Base-by-base conservation (phyloP, 192 early-diverging fungal genomes). In the Backusella westeae region DNA sequence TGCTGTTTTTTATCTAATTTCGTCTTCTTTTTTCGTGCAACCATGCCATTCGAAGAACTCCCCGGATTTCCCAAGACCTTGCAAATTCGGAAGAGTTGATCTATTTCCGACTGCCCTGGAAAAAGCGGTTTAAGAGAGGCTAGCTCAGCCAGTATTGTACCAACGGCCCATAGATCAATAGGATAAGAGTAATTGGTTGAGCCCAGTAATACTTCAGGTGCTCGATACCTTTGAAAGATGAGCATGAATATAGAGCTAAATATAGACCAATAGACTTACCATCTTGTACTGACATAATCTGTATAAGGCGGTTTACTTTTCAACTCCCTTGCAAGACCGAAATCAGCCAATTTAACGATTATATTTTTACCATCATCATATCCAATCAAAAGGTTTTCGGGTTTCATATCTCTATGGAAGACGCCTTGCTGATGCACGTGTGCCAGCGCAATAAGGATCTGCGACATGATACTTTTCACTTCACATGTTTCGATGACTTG, bases 391-490 rank as follows among this genome's bases (percentile, higher is more conserved):
- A 99, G 84, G 80, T 99, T 99, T 81, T 99, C 98, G 69, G 96
- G 97, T 83, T 98, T 98, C 87, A 99, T 93, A 78, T 99, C 96
- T 38, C 98, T 87, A 82, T 98, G 98, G 84, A 98, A 98, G 69
- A 96, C 89, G 21, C 94, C 95, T 67, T 93, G 89, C n/a, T 91
- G 86, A 87, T 99, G 98, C 86, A 99, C 96, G 80, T 94, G 92
- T 49, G 93, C 90, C 17, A 98, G 83, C 14, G 96, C 97, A 26
- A 89, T 86, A 15, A 98, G 85, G 0, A 99, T 89, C 83, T 99
- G 97, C 76, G 84, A 94, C 52, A 94, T 95, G 76, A 26, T 19
- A 34, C 41, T 14, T 6, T 21, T 29, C 0, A 38, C 39, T 32
- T 73, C 53, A 8, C 34, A 29, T 34, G 23, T 2, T 34, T 56